These are phyloP conservation scores for Nosema granulosis DNA, from an alignment of 371 early-diverging fungal genomes.

Conservation along the genomic window DNA sequence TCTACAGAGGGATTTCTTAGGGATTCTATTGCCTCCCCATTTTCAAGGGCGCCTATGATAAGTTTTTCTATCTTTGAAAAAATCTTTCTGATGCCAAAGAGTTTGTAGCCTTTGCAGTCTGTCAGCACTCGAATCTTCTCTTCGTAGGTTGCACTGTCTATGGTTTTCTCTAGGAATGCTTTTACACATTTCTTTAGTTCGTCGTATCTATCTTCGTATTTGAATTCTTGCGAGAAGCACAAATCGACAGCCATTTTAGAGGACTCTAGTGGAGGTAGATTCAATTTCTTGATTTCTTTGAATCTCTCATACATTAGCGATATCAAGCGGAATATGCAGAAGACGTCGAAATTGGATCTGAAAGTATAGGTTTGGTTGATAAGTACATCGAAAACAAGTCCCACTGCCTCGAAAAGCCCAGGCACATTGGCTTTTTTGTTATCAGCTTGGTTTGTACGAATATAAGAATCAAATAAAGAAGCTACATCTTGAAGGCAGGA, in stretches of 20 bases:
- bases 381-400: constrained; percentile 30
- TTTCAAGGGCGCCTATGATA: constrained; percentile 43
- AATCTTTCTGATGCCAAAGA: constrained; percentile 62
- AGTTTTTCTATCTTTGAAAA: constrained; percentile 57
- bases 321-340: constrained; percentile 76
- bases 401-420: constrained; percentile 4
- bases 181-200: constrained; percentile 72
- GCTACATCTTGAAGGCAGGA: constrained; percentile 57
- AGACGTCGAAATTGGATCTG: constrained; percentile 75
- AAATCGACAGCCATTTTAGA: constrained; percentile 71
- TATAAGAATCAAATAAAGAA: constrained; percentile 28
- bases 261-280: constrained; percentile 63
- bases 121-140: constrained; percentile 75
- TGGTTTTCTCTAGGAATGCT: constrained; percentile 72
- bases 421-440: constrained; percentile 38
- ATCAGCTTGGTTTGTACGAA: constrained; percentile 18
- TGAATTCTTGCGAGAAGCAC: constrained; percentile 54
- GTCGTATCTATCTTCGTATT: constrained; percentile 27
- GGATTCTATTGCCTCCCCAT: constrained; percentile 15
- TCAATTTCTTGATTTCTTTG: constrained; percentile 72
- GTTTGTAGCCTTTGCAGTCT: constrained; percentile 57
- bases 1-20: constrained; percentile 9
- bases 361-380: constrained; percentile 45
- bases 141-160: constrained; percentile 80
- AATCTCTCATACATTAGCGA: constrained; percentile 76